Base-by-base conservation (phyloP, 257 asterid species). In the Datura wrightii region DNA sequence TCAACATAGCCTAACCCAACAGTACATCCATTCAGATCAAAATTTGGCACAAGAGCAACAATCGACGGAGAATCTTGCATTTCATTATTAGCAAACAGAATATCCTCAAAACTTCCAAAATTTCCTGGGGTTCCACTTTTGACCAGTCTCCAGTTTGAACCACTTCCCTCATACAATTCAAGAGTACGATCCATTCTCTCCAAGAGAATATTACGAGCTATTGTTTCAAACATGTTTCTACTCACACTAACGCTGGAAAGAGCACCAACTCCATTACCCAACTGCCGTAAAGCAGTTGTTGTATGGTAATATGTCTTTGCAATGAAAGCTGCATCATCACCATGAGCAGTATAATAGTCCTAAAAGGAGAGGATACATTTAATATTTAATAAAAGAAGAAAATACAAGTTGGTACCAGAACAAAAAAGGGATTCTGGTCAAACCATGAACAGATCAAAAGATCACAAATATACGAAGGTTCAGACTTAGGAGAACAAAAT, bases 71-170 rank as follows among this genome's bases (percentile, higher is more conserved):
- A 90, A 89, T 97, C 98, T 86, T 90, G 98, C 99, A 97, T 97
- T 78, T 97, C 99, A 87, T 93, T 92, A 91, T 93, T 94, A 48
- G 99, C 98, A 88, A 94, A 97, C 82, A 97, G 91, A 85, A 94
- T 87, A 70, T 97, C 99, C 85, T 97, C 98, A 84, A 97, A 97
- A 84, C 96, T 93, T 82, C 95, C 95, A 83, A 97, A 87, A 87
- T 94, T 94, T 85, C 99, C 99, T 4, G 98, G 99, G 79, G 95
- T 93, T 83, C 97, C 99, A 87, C 90, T 93, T 89, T 91, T 97
- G 62, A 89, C 94, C 84, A 91, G 89, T 89, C 91, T 92, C 98
- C 99, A 97, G 83, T 91, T 94, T 55, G 95, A 90, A 80, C 97
- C 97, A 55, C 86, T 94, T 37, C 99, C 98, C 91, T 94, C 98